Evolutionary conservation across 2,329 filamentous ascomycete species (phyloP).

Genomic region (Cladophialophora exuberans): DNA sequence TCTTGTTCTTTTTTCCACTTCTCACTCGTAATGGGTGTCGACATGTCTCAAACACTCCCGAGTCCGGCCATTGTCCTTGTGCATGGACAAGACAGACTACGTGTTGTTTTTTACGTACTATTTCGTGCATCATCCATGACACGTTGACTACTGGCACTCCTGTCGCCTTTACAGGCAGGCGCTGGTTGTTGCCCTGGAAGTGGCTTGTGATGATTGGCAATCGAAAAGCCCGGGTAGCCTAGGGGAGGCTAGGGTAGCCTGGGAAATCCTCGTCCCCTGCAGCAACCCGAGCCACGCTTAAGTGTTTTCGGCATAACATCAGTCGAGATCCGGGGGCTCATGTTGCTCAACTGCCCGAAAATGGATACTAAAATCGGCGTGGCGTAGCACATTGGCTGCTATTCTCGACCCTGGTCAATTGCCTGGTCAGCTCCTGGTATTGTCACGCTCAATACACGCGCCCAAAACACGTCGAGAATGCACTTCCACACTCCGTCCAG

Average conservation of each 20-base stretch:
- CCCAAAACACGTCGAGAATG: background rate
- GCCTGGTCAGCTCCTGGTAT: constrained; percentile 11
- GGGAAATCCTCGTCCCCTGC: constrained; percentile 18
- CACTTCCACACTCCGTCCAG: background rate
- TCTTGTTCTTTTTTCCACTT: background rate
- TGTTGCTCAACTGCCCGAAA: constrained; percentile 3
- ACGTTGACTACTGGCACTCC: constrained; percentile 1
- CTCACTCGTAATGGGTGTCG: background rate
- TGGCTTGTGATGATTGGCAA: constrained; percentile 9
- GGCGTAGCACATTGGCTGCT: constrained; percentile 17
- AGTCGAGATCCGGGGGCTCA: constrained; percentile 4
- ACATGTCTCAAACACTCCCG: background rate
- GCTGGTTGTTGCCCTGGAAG: constrained; percentile 24
- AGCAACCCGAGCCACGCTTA: constrained; percentile 14
- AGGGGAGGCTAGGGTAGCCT: background rate
- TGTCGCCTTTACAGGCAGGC: constrained; percentile 7
- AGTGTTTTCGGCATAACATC: constrained; percentile 1
- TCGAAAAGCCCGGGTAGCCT: too few relatives aligned
- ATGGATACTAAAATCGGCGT: constrained; percentile 3
- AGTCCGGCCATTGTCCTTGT: too few relatives aligned
- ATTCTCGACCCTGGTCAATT: constrained; percentile 15
- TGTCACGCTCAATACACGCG: constrained; percentile 17
- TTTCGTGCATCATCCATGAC: background rate
- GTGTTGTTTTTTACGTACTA: background rate
- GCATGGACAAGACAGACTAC: too few relatives aligned